A percentile compares a stretch with the other conserved stretches of the same genome.
These are phyloP conservation scores for Karstenula rhodostoma DNA, from an alignment of 2,329 filamentous ascomycete species.

Conservation along the genomic window DNA sequence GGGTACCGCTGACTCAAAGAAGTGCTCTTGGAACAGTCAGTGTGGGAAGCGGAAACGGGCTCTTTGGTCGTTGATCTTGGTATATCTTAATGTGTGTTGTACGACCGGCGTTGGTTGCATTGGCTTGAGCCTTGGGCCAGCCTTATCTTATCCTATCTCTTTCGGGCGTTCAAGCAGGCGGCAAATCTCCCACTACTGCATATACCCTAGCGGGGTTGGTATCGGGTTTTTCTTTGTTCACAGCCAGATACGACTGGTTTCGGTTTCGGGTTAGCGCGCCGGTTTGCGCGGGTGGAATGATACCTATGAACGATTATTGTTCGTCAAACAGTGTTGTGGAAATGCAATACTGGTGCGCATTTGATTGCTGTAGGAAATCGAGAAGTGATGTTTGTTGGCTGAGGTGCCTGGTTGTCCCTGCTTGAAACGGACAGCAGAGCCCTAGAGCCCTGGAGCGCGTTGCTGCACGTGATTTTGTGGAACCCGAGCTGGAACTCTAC, in stretches of 20 bases:
- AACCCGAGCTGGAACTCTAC: not conserved
- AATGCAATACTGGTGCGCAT: constrained; percentile 3
- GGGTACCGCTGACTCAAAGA: constrained; percentile 38
- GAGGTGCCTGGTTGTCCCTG: not conserved
- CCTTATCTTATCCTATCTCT: not conserved
- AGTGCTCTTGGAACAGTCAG: constrained; percentile 41
- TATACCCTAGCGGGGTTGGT: constrained; percentile 3
- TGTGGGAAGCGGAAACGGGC: constrained; percentile 36
- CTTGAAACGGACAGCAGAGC: not conserved
- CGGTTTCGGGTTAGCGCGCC: not conserved
- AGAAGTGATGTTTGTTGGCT: not conserved
- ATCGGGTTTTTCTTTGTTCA: constrained; percentile 2
- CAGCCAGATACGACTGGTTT: not conserved
- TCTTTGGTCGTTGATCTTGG: constrained; percentile 41
- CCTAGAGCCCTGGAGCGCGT: not conserved
- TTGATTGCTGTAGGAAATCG: not conserved
- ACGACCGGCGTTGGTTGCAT: constrained; percentile 2
- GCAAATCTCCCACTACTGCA: constrained; percentile 7
- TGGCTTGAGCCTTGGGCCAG: not conserved
- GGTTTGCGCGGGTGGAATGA: constrained; percentile 9
- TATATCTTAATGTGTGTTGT: constrained; percentile 14
- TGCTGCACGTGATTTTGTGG: not conserved
- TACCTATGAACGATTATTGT: constrained; percentile 8
- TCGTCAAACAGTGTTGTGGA: constrained; percentile 4
- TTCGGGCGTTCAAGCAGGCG: constrained; percentile 1